Conservation (phyloP, 495 filamentous ascomycete species). For the Collariella sp. region DNA sequence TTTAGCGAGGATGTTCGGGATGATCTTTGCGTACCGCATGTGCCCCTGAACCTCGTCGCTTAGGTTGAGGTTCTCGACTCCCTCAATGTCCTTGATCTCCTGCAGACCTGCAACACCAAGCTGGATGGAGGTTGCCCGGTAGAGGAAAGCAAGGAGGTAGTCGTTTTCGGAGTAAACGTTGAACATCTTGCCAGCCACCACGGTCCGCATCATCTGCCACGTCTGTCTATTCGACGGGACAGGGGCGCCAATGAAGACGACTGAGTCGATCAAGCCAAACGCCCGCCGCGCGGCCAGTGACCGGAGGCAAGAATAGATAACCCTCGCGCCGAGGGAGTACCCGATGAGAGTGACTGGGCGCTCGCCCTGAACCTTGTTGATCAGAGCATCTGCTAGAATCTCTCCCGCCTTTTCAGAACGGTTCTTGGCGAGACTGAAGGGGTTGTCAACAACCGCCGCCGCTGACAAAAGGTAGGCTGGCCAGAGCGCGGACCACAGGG, state of each 20-base stretch:
- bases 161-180: conserved; percentile 76
- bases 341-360: conserved; percentile 76
- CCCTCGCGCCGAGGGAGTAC: conserved; percentile 74
- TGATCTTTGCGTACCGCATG: conserved; percentile 58
- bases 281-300: conserved; percentile 59
- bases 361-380: conserved; percentile 77
- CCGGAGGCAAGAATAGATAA: conserved; percentile 69
- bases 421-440: conserved; percentile 67
- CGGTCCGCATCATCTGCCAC: conserved; percentile 62
- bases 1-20: conserved; percentile 56
- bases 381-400: conserved; percentile 74
- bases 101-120: conserved; percentile 70
- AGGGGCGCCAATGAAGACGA: conserved; percentile 74
- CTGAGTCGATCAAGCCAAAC: conserved; percentile 73
- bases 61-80: conserved; percentile 70
- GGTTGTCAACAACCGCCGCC: conserved; percentile 68
- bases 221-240: conserved; percentile 54
- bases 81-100: conserved; percentile 50
- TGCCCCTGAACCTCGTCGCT: conserved; percentile 65
- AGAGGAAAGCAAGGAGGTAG: conserved; percentile 67
- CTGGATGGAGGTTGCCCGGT: conserved; percentile 67
- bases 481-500: conserved; percentile 65
- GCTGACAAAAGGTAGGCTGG: conserved; percentile 61
- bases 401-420: conserved; percentile 75
- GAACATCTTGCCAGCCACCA: conserved; percentile 63